Evolutionary conservation across 148 eudicot species (phyloP).

Genomic region (Camellia granthamiana): DNA sequence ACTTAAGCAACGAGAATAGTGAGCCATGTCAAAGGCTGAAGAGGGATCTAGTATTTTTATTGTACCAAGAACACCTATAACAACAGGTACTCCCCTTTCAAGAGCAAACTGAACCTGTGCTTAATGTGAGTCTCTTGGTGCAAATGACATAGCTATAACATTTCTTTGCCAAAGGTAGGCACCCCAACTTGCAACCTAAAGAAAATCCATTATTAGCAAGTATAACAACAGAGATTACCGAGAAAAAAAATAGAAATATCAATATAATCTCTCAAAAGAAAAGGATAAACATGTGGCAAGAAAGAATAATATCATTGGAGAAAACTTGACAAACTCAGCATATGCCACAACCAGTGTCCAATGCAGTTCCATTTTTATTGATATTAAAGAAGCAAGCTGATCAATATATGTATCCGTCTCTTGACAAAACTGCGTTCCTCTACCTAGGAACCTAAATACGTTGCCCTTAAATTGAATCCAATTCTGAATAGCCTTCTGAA

Average conservation of each 20-base stretch:
- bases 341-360: constrained; percentile 46
- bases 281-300: not conserved
- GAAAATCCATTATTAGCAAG: not conserved
- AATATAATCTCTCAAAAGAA: not conserved
- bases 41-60: constrained; percentile 59
- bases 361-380: constrained; percentile 34
- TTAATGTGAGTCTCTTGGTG: constrained; percentile 71
- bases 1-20: constrained; percentile 63
- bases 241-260: no score
- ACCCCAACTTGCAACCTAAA: constrained; percentile 79
- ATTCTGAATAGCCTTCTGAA: constrained; percentile 36
- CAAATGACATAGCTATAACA: constrained; percentile 66
- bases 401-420: constrained; percentile 37
- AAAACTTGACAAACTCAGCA: not conserved
- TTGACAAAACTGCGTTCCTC: constrained; percentile 39
- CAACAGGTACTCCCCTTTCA: constrained; percentile 79
- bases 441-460: constrained; percentile 36
- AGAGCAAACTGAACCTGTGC: constrained; percentile 80
- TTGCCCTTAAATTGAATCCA: constrained; percentile 34
- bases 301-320: not conserved
- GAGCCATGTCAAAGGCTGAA: constrained; percentile 63
- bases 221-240: no score
- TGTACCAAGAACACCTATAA: constrained; percentile 70
- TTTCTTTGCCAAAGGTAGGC: constrained; percentile 60
- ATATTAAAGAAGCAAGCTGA: constrained; percentile 34